Base-by-base conservation (phyloP, 257 asterid species). In the Forsythia viridissima region DNA sequence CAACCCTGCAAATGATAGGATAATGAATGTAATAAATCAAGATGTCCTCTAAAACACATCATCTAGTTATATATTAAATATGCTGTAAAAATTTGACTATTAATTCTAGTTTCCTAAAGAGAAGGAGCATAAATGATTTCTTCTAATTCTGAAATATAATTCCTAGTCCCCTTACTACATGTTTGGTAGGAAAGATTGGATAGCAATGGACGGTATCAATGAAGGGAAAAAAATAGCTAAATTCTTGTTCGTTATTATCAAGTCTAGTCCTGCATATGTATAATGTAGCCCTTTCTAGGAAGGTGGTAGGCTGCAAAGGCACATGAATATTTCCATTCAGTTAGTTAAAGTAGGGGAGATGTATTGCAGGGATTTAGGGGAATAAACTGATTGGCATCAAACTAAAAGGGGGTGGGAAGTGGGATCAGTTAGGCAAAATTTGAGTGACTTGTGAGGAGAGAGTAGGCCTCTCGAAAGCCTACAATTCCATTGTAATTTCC, bases 1-100 rank as follows among this genome's bases (percentile, higher is more conserved):
- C 82, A 94, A 82, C 71, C 98, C 97, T 94, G 94, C 82, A 84
- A 63, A 21, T 20, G 86, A 87, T 83, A 87, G 78, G 79, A 85
- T 24, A 66, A 20, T 5, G 15, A 74, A 24, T 34, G 72, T 39
- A 69, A 74, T 18, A 20, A 41, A 34, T 72, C 44, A 71, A 63
- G 65, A 55, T 55, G 65, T 55, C 65, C 24, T 6, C 65, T 18
- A 55, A 55, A 55, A 15, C 9, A 55, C 65, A 55, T 18, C 1
- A 46, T 46, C 13, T 46, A 12, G 6, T 46, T 46, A 13, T 46
- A 46, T 3, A 46, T 12, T 3, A 46, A 46, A 16, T 16, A 55
- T 18, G 65, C 30, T n/a, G 24, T 6, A 55, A 18, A n/a, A 12
- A 15, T 18, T 55, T 18, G 65, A 18, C 65, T 2, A 55, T 55